Conservation (phyloP, 148 eudicot genomes). For the Cornus suecica region DNA sequence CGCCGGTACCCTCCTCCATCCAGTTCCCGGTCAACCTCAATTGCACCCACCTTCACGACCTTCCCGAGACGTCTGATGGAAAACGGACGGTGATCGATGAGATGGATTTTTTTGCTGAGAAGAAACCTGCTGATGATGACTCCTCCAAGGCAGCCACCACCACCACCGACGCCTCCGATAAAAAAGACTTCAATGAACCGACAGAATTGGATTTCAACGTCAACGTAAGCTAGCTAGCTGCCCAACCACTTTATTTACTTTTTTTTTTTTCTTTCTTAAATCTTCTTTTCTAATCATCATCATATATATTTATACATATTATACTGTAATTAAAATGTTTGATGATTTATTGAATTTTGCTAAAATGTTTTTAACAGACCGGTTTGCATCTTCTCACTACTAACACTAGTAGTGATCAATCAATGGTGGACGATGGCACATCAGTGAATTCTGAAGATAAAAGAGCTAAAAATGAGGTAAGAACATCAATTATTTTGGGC, state of each 20-base stretch:
- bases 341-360: background rate
- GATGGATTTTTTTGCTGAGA: constrained; percentile 55
- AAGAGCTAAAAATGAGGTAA: constrained; percentile 45
- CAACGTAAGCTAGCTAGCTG: constrained; percentile 25
- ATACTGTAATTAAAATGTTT: background rate
- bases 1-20: constrained; percentile 20
- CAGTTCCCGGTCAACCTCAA: constrained; percentile 46
- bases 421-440: constrained; percentile 47
- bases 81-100: constrained; percentile 32
- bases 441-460: constrained; percentile 41
- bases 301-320: background rate
- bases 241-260: background rate
- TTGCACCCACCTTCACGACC: constrained; percentile 14
- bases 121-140: constrained; percentile 16
- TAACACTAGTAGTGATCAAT: constrained; percentile 54
- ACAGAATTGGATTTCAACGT: constrained; percentile 23
- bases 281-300: no score
- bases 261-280: no score
- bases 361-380: constrained; percentile 23
- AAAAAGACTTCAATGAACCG: background rate
- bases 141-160: background rate
- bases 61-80: constrained; percentile 15
- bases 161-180: background rate
- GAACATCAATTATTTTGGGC: no score
- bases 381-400: constrained; percentile 51